phyloP scores from a whole-genome alignment of 306 rosid species.

The Fagus sylvatica region DNA sequence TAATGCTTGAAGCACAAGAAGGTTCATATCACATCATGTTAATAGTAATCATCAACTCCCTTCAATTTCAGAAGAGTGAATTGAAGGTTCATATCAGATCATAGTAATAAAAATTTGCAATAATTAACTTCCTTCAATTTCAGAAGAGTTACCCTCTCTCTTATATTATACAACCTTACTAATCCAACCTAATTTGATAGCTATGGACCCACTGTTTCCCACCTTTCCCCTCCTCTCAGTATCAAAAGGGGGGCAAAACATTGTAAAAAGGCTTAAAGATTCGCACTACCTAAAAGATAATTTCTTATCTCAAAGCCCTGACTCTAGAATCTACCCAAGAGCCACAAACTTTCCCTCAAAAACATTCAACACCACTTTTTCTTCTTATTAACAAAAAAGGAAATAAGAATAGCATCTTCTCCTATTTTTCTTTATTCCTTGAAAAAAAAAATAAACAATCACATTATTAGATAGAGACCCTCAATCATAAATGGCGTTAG shows the following conservation, averaged over 20 bases:
- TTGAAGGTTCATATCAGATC: not conserved
- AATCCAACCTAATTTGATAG: not conserved
- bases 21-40: not conserved
- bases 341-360: not conserved
- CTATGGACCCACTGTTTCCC: not conserved
- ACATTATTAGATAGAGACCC: slow-evolving; percentile 6
- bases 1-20: not conserved
- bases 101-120: not conserved
- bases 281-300: not conserved
- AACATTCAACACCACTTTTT: not conserved
- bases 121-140: not conserved
- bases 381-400: not conserved
- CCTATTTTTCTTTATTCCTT: not conserved
- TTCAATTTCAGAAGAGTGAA: not conserved
- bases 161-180: not conserved
- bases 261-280: not conserved
- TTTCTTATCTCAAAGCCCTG: not conserved
- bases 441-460: not conserved
- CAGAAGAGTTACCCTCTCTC: not conserved
- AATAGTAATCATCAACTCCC: not conserved
- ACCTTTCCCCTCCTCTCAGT: not conserved
- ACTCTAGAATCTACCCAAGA: not conserved
- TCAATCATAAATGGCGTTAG: not conserved
- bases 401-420: not conserved
- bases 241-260: not conserved